Percentiles rank a stretch among this genome's conserved stretches.
Evolutionary conservation across 2,329 filamentous ascomycete genomes (phyloP).

Genomic region (Colletotrichum sp.): DNA sequence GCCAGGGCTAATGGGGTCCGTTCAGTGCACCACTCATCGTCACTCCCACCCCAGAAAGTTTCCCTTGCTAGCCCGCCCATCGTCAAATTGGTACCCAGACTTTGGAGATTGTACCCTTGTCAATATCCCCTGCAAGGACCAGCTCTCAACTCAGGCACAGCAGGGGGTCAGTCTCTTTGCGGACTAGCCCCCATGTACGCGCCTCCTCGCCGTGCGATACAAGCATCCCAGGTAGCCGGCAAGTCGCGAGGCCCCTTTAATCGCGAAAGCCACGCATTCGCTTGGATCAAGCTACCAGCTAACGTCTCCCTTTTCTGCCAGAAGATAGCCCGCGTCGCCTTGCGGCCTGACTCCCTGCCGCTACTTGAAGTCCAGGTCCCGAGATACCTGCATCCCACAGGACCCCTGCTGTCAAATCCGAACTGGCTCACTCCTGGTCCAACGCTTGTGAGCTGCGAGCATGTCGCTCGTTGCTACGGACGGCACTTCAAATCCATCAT

Average conservation of each 20-base stretch:
- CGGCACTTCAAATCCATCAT: not conserved
- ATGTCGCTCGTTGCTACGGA: not conserved
- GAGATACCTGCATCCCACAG: not conserved
- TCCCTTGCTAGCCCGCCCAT: slow-evolving; percentile 13
- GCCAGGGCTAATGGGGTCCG: not conserved
- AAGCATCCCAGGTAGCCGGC: slow-evolving; percentile 9
- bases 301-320: not conserved
- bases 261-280: not conserved
- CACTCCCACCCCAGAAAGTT: not conserved
- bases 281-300: not conserved
- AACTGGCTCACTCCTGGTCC: not conserved
- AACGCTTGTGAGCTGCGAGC: not conserved
- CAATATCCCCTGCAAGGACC: slow-evolving; percentile 5
- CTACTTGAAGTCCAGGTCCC: not conserved
- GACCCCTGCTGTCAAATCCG: slow-evolving; percentile 11
- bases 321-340: not conserved
- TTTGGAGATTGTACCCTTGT: slow-evolving; percentile 12
- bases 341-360: slow-evolving; percentile 1
- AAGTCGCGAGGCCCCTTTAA: not conserved
- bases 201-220: not conserved
- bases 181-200: not conserved
- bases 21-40: slow-evolving; percentile 1
- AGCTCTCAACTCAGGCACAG: not conserved
- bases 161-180: not conserved
- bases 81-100: slow-evolving; percentile 16